Evolutionary conservation across 305 asterid species (phyloP).

Genomic region (Striga hermonthica): DNA sequence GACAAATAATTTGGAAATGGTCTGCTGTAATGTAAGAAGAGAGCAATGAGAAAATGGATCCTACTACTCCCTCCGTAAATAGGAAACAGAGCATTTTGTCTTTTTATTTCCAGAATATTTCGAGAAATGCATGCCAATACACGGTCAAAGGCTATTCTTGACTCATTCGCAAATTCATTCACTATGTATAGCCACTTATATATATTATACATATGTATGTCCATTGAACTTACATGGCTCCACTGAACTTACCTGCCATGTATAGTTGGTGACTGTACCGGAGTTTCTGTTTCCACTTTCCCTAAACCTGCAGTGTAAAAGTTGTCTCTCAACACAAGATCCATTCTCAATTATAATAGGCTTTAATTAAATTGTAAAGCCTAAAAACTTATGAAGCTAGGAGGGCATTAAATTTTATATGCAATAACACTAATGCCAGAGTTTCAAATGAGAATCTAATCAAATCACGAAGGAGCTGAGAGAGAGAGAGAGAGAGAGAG

Average conservation of each 20-base stretch:
- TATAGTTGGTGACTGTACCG: constrained; percentile 68
- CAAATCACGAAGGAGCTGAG: neutral
- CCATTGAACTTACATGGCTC: constrained; percentile 43
- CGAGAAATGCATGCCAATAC: constrained; percentile 14
- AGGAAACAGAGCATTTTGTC: constrained; percentile 3
- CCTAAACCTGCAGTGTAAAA: constrained; percentile 65
- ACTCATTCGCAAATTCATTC: constrained; percentile 19
- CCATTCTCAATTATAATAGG: constrained; percentile 22
- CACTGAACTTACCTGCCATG: constrained; percentile 49
- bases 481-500: neutral
- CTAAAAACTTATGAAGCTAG: constrained; percentile 16
- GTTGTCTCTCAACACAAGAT: constrained; percentile 16
- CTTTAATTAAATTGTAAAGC: constrained; percentile 24
- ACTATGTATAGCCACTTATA: constrained; percentile 17
- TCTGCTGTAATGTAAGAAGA: constrained; percentile 45
- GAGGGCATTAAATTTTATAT: neutral
- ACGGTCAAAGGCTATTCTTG: constrained; percentile 17
- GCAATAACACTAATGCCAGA: constrained; percentile 16
- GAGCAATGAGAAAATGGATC: constrained; percentile 31
- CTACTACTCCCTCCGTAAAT: neutral
- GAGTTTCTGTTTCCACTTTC: constrained; percentile 67
- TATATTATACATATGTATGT: constrained; percentile 3
- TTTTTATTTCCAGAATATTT: constrained; percentile 8
- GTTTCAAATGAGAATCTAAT: constrained; percentile 18
- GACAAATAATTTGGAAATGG: constrained; percentile 43